Evolutionary conservation across 331 rosid species (phyloP), one percentile per base, ranked within the genome.

Genomic region (Rosa hybrid): DNA sequence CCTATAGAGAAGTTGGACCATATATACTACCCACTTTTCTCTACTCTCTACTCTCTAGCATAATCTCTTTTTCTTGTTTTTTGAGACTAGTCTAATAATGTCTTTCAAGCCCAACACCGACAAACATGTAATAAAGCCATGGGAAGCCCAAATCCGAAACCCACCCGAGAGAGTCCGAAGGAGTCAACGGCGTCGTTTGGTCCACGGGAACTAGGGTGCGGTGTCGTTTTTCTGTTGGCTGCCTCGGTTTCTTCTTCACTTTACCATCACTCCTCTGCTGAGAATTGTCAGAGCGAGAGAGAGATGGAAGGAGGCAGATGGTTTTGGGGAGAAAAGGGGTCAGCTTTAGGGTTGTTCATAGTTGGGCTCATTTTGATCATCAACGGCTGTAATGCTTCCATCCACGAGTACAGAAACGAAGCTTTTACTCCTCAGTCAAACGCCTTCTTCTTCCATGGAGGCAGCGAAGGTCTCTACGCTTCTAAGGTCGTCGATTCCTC

Each of bases 361-460:
- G 25, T 81, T 4, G 42, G 73, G 49, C 44, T 81, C 13, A 16
- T 81, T 11, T 59, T 67, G 54, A 1, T 80, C 4, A 76, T 76
- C 81, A 50, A 68, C 77, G 51, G 46, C 14, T 65, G 78, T 45
- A 74, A 54, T 17, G 94, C 88, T 81, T 88, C 91, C 42, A 87
- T 90, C 77, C 94, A 90, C 74, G 92, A 90, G 74, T 88, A 88
- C 82, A 46, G 83, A 46, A 88, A 71, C 34, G 89, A 90, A 56
- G 51, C 87, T 7, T 88, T 88, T 71, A 85, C 42, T 65, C 85
- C 89, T 41, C 85, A 84, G 86, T 88, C 92, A n/a, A 83, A 88
- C 63, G 92, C 89, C 30, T 87, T 87, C 90, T 90, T 90, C 90
- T 90, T 90, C 92, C 94, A 88, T 84, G 94, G 92, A 65, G 94